Conservation (phyloP, 1,284 basidiomycete species). For the Marasmius fiardii region DNA sequence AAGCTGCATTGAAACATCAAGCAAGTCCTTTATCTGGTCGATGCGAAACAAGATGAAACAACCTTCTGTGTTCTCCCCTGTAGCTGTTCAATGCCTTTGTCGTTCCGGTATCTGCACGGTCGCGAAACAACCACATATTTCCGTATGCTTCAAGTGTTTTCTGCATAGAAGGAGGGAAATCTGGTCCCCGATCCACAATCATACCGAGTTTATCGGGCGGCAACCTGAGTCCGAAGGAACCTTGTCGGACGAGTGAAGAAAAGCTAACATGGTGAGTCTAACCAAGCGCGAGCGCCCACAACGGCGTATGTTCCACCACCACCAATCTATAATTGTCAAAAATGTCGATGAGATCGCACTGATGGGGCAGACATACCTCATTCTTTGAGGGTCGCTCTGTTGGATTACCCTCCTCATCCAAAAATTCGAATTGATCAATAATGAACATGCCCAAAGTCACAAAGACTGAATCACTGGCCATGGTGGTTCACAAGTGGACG, state of each 20-base stretch:
- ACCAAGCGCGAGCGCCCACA: constrained; percentile 84
- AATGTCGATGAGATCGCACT: constrained; percentile 9
- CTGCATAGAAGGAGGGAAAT: constrained; percentile 69
- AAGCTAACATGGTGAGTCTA: constrained; percentile 9
- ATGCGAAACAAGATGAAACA: constrained; percentile 8
- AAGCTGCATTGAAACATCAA: constrained; percentile 49
- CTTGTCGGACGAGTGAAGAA: constrained; percentile 4
- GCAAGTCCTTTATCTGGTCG: constrained; percentile 5
- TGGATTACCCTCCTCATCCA: constrained; percentile 51
- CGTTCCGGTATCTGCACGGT: constrained; percentile 46
- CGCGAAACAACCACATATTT: constrained; percentile 82
- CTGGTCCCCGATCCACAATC: constrained; percentile 80
- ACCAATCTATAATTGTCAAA: constrained; percentile 61
- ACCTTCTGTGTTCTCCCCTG: constrained; percentile 72
- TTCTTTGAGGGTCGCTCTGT: constrained; percentile 39
- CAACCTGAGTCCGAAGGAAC: constrained; percentile 46
- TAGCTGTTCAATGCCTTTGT: constrained; percentile 84
- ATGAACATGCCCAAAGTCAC: constrained; percentile 87
- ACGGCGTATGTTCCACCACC: constrained; percentile 84
- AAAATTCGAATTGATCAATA: constrained; percentile 75
- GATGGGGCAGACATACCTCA: constrained; percentile 40
- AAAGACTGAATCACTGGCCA: constrained; percentile 33
- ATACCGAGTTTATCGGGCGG: constrained; percentile 65
- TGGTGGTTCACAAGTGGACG: constrained; percentile 6
- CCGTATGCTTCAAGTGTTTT: constrained; percentile 63